Percentiles rank a stretch among this genome's conserved stretches.
phyloP scores from a whole-genome alignment of 1,139 yeast species.

The Suhomyces bribrorum region DNA sequence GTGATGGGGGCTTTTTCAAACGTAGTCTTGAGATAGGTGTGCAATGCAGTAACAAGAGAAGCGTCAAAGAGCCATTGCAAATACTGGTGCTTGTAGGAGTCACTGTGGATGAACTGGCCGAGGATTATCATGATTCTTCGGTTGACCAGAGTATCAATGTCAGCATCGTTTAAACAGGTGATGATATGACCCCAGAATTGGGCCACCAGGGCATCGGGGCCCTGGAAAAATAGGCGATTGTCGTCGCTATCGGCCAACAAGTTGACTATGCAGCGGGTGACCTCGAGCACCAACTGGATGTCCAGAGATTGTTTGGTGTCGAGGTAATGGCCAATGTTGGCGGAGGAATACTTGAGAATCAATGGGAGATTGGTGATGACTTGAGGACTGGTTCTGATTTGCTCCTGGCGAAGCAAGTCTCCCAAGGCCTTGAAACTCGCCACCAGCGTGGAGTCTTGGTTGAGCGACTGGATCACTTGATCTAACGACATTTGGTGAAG shows the following conservation, averaged over 20 bases:
- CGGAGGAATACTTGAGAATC: conserved; percentile 12
- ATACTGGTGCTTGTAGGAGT: conserved; percentile 22
- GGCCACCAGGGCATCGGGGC: conserved; percentile 8
- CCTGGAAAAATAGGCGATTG: conserved; percentile 29
- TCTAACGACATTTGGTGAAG: conserved; percentile 5
- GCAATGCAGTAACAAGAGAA: conserved; percentile 12
- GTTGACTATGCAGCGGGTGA: conserved; percentile 26
- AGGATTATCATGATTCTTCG: conserved; percentile 27
- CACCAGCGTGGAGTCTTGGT: conserved; percentile 4
- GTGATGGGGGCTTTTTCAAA: not conserved
- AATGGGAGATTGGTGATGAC: conserved; percentile 12
- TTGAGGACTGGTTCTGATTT: conserved; percentile 19
- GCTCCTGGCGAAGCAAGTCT: conserved; percentile 30
- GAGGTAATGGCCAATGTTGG: conserved; percentile 11
- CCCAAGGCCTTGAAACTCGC: conserved; percentile 20
- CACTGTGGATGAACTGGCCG: conserved; percentile 37
- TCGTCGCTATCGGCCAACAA: conserved; percentile 39
- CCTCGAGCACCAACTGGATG: conserved; percentile 7
- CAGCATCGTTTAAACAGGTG: conserved; percentile 2
- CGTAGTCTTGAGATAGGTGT: conserved; percentile 4
- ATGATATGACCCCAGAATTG: conserved; percentile 24
- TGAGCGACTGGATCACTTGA: conserved; percentile 7
- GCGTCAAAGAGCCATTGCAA: conserved; percentile 18
- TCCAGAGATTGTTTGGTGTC: conserved; percentile 1
- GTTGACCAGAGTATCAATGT: conserved; percentile 4